phyloP scores from a whole-genome alignment of 139 green algal genomes.

The Ulvella scutata region DNA sequence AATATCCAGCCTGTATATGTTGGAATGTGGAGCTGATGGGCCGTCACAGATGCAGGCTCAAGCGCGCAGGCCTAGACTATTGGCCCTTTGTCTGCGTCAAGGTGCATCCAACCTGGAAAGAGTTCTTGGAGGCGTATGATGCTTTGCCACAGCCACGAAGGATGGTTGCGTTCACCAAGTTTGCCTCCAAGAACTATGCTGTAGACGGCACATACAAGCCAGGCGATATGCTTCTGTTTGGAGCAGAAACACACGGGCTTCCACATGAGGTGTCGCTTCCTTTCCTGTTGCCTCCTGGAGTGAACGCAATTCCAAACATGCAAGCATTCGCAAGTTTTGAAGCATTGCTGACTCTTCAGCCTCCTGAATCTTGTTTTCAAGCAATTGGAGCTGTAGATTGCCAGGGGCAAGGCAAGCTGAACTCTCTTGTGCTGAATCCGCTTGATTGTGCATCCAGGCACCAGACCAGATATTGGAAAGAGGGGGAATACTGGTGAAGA shows the following conservation, averaged over 20 bases:
- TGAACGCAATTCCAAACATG: too few species aligned
- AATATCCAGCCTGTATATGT: too few species aligned
- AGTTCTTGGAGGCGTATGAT: conserved; percentile 34
- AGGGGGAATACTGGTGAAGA: conserved; percentile 43
- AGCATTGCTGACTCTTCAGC: too few species aligned
- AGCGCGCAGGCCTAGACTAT: conserved; percentile 75
- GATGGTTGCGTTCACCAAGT: conserved; percentile 62
- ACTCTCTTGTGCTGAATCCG: not conserved
- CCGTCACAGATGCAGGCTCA: conserved; percentile 32
- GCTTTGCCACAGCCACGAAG: conserved; percentile 23
- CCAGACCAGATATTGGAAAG: conserved; percentile 24
- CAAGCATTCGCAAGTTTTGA: too few species aligned
- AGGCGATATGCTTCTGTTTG: conserved; percentile 34
- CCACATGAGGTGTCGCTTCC: conserved; percentile 30
- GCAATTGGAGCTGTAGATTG: too few species aligned
- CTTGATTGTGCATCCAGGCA: conserved; percentile 15
- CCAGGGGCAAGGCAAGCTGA: not conserved
- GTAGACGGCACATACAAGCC: conserved; percentile 36
- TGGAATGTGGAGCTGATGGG: too few species aligned
- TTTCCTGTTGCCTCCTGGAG: too few species aligned
- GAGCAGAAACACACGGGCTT: conserved; percentile 59
- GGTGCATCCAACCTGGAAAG: conserved; percentile 51
- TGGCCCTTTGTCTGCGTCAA: conserved; percentile 59
- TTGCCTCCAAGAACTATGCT: conserved; percentile 33
- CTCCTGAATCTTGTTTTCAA: too few species aligned